Evolutionary conservation across 2,329 filamentous ascomycete species (phyloP).

Genomic region (Verticillium klebahnii): DNA sequence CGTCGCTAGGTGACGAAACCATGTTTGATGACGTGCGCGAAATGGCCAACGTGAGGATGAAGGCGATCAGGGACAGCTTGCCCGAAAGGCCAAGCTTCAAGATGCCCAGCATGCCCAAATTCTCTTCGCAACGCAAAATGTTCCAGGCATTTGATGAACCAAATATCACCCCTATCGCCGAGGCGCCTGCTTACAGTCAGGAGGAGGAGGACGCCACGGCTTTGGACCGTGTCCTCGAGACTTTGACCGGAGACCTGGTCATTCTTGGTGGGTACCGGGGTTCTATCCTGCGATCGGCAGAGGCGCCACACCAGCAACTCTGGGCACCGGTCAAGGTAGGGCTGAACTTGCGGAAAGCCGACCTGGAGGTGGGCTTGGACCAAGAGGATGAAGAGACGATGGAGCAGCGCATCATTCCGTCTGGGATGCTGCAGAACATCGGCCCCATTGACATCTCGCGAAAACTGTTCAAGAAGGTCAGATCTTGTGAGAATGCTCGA

Average conservation of each 20-base stretch:
- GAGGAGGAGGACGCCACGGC: constrained; percentile 18
- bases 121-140: constrained; percentile 31
- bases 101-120: constrained; percentile 57
- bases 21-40: constrained; percentile 76
- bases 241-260: constrained; percentile 78
- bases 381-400: constrained; percentile 79
- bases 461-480: constrained; percentile 72
- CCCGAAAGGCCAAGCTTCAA: constrained; percentile 76
- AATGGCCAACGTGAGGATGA: constrained; percentile 83
- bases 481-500: constrained; percentile 67
- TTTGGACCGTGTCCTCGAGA: constrained; percentile 55
- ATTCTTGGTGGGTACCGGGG: constrained; percentile 88
- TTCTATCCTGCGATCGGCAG: constrained; percentile 79
- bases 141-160: constrained; percentile 7
- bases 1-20: constrained; percentile 79
- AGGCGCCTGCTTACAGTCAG: constrained; percentile 15
- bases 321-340: constrained; percentile 96
- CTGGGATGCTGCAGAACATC: constrained; percentile 86
- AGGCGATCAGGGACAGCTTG: constrained; percentile 84
- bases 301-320: constrained; percentile 76
- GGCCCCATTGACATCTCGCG: constrained; percentile 87
- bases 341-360: constrained; percentile 84
- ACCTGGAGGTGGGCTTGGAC: constrained; percentile 80
- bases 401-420: constrained; percentile 77
- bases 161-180: constrained; percentile 11